phyloP scores from a whole-genome alignment of 2,329 filamentous ascomycete species.

The Fusarium sp. region DNA sequence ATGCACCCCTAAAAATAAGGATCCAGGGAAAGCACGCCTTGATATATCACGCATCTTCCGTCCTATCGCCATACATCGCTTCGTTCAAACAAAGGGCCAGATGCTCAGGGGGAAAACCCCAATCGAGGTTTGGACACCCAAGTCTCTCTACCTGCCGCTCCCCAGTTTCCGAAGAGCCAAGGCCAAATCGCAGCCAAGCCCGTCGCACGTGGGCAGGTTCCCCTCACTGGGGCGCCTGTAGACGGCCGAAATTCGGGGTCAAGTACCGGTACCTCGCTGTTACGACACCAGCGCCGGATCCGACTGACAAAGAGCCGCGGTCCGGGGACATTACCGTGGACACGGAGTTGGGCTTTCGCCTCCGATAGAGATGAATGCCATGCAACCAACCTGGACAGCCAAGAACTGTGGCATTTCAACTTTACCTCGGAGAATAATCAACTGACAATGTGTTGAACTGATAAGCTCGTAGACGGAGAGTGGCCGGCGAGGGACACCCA shows the following conservation, averaged over 20 bases:
- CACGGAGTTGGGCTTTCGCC: slow-evolving; percentile 8
- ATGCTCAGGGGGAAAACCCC: slow-evolving; percentile 6
- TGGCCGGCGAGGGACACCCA: slow-evolving; percentile 15
- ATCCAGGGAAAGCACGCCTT: not conserved
- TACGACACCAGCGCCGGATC: slow-evolving; percentile 11
- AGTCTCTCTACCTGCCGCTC: slow-evolving; percentile 8
- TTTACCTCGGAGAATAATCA: slow-evolving; percentile 8
- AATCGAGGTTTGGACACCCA: slow-evolving; percentile 5
- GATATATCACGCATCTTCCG: not conserved
- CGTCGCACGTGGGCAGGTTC: slow-evolving; percentile 48
- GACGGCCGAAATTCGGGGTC: slow-evolving; percentile 10
- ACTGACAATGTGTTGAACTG: slow-evolving; percentile 8
- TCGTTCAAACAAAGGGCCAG: not conserved
- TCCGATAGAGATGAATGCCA: not conserved
- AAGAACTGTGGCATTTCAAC: slow-evolving; percentile 2
- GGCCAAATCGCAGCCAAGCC: slow-evolving; percentile 43
- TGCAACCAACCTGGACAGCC: not conserved
- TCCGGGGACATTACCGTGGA: slow-evolving; percentile 13
- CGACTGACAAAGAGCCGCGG: slow-evolving; percentile 9
- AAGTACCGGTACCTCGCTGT: slow-evolving; percentile 13
- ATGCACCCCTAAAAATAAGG: not conserved
- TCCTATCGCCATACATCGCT: not conserved
- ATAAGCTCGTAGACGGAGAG: slow-evolving; percentile 22
- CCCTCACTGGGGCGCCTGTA: slow-evolving; percentile 5
- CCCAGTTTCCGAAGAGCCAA: slow-evolving; percentile 18